Conservation (phyloP, 768 basidiomycete species). For the Gloeopeniophorella convolvens region DNA sequence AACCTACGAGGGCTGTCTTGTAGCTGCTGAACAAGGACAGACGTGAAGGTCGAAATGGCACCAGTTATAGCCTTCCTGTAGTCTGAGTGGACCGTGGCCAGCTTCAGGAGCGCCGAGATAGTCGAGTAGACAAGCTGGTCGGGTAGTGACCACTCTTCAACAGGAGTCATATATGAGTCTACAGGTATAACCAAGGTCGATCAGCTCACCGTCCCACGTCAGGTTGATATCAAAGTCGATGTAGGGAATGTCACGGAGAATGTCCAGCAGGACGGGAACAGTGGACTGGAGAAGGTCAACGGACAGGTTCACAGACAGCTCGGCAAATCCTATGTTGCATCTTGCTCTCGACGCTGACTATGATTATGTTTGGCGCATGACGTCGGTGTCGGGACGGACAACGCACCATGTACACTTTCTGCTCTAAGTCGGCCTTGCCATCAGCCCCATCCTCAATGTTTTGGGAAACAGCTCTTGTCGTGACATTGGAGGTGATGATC, state of each 20-base stretch:
- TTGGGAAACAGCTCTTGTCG: slow-evolving; percentile 30
- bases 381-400: background rate
- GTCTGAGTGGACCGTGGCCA: slow-evolving; percentile 48
- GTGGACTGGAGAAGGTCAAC: slow-evolving; percentile 44
- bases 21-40: slow-evolving; percentile 49
- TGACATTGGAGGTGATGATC: slow-evolving; percentile 56
- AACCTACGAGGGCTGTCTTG: slow-evolving; percentile 47
- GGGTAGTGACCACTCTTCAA: slow-evolving; percentile 75
- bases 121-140: slow-evolving; percentile 80
- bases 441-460: slow-evolving; percentile 1
- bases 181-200: background rate
- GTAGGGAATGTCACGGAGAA: slow-evolving; percentile 65
- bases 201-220: slow-evolving; percentile 65
- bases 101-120: slow-evolving; percentile 64
- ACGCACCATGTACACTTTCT: slow-evolving; percentile 57
- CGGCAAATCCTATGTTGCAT: slow-evolving; percentile 79
- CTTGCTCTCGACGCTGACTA: slow-evolving; percentile 69
- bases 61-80: slow-evolving; percentile 44
- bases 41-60: slow-evolving; percentile 59
- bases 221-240: slow-evolving; percentile 74
- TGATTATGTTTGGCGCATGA: background rate
- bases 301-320: slow-evolving; percentile 62
- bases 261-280: slow-evolving; percentile 55
- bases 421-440: slow-evolving; percentile 22
- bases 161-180: background rate